phyloP scores from a whole-genome alignment of 164 flowering plant genomes.

The Sextonia rubra region DNA sequence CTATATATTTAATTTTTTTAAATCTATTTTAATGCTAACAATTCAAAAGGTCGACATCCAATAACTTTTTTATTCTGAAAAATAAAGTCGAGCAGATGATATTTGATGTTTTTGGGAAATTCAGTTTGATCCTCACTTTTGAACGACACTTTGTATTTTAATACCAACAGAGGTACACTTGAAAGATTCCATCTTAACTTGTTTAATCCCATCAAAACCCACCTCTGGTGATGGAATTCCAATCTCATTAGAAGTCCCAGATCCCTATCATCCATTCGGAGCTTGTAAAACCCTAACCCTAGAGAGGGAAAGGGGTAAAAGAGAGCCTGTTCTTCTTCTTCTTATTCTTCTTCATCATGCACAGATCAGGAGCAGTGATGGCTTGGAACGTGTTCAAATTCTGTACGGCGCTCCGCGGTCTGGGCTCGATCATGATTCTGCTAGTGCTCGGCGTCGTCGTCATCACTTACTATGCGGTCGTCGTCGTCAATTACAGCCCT shows the following conservation, averaged over 20 bases:
- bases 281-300: background rate
- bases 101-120: too few relatives aligned
- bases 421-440: conserved; percentile 94
- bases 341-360: conserved; percentile 30
- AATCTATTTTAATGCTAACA: too few relatives aligned
- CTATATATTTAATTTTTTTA: too few relatives aligned
- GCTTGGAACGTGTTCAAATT: conserved; percentile 40
- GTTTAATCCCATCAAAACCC: too few relatives aligned
- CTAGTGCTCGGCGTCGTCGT: conserved; percentile 89
- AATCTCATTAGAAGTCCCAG: background rate
- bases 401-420: conserved; percentile 32
- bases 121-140: too few relatives aligned
- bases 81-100: too few relatives aligned
- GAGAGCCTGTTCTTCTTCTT: background rate
- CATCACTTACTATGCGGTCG: conserved; percentile 84
- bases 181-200: too few relatives aligned
- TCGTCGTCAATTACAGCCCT: conserved; percentile 72
- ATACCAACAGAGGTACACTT: too few relatives aligned
- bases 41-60: too few relatives aligned
- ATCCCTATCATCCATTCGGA: background rate
- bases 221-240: background rate
- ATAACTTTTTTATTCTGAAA: too few relatives aligned
- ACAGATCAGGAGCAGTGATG: conserved; percentile 62
- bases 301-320: background rate
- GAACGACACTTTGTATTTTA: too few relatives aligned